A percentile compares a stretch with the other conserved stretches of the same genome.
phyloP scores from a whole-genome alignment of 2,329 filamentous ascomycete genomes.

The Paramyrothecium roridum region DNA sequence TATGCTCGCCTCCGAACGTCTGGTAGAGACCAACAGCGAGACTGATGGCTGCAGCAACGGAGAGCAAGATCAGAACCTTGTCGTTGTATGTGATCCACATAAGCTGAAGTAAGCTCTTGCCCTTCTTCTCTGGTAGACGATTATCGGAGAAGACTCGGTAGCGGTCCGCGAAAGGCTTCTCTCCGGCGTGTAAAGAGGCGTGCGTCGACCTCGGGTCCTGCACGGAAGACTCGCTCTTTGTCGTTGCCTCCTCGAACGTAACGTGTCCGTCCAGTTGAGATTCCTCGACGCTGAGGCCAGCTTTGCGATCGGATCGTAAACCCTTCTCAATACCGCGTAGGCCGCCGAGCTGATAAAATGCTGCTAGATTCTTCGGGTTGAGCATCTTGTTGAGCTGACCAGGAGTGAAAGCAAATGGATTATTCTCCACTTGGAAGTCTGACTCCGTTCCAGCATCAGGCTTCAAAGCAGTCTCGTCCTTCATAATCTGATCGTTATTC shows the following conservation, averaged over 20 bases:
- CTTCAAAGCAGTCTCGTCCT: conserved; percentile 65
- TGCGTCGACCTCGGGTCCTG: conserved; percentile 2
- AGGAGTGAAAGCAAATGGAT: conserved; percentile 81
- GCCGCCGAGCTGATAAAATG: conserved; percentile 79
- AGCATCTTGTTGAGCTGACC: conserved; percentile 84
- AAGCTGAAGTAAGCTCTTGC: conserved; percentile 68
- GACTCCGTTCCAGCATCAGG: conserved; percentile 73
- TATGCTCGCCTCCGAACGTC: conserved; percentile 60
- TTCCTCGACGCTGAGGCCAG: conserved; percentile 78
- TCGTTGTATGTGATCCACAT: conserved; percentile 85
- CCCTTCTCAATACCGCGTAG: conserved; percentile 76
- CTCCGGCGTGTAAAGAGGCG: conserved; percentile 5
- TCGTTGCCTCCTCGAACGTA: conserved; percentile 68
- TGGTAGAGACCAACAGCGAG: conserved; percentile 74
- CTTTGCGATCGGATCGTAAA: conserved; percentile 66
- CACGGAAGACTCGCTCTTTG: conserved; percentile 15
- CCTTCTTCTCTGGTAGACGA: conserved; percentile 68
- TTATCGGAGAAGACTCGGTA: conserved; percentile 72
- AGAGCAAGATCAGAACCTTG: conserved; percentile 73
- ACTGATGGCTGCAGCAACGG: conserved; percentile 68
- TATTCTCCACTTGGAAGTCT: conserved; percentile 74
- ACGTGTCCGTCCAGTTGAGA: conserved; percentile 60
- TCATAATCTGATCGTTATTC: conserved; percentile 55
- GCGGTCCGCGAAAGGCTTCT: conserved; percentile 53
- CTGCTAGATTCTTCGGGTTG: conserved; percentile 82